These are phyloP conservation scores for Eruca vesicaria DNA, from an alignment of 441 rosid genomes.

Conservation along the genomic window DNA sequence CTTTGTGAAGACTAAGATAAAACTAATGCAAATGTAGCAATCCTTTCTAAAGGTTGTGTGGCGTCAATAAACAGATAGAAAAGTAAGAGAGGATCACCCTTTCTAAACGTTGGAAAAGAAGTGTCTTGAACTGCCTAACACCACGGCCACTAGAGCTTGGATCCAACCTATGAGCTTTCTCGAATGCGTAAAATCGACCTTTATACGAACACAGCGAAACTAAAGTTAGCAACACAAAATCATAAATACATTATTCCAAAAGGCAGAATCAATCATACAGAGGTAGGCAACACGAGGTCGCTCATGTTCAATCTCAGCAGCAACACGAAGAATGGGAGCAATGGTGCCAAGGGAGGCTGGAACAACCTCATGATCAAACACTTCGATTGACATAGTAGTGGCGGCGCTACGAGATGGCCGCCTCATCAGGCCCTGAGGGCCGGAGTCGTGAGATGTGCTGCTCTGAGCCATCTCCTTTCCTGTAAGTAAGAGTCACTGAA, in stretches of 20 bases:
- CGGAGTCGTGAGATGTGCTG: slow-evolving; percentile 45
- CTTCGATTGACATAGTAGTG: slow-evolving; percentile 88
- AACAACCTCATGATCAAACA: slow-evolving; percentile 89
- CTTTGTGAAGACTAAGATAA: neutral
- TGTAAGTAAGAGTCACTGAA: neutral
- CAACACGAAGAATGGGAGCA: slow-evolving; percentile 87
- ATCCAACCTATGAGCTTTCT: slow-evolving; percentile 78
- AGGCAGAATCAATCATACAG: slow-evolving; percentile 44
- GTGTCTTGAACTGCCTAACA: slow-evolving; percentile 78
- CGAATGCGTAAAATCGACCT: slow-evolving; percentile 90
- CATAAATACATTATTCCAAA: neutral
- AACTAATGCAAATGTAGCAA: neutral
- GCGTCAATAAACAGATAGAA: neutral
- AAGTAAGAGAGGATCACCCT: slow-evolving; percentile 44
- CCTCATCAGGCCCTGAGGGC: slow-evolving; percentile 61
- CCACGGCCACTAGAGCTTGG: slow-evolving; percentile 70
- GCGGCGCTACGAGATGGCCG: slow-evolving; percentile 93
- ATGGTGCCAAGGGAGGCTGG: slow-evolving; percentile 86
- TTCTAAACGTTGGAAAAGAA: slow-evolving; percentile 65
- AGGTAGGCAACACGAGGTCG: slow-evolving; percentile 98
- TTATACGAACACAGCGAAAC: neutral
- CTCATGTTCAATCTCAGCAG: slow-evolving; percentile 84
- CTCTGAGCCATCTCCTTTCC: slow-evolving; percentile 34
- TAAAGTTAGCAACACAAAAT: neutral
- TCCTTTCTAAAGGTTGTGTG: neutral